phyloP scores from a whole-genome alignment of 2,329 filamentous ascomycete genomes.

The Cladosporium austrohemisphaericum region DNA sequence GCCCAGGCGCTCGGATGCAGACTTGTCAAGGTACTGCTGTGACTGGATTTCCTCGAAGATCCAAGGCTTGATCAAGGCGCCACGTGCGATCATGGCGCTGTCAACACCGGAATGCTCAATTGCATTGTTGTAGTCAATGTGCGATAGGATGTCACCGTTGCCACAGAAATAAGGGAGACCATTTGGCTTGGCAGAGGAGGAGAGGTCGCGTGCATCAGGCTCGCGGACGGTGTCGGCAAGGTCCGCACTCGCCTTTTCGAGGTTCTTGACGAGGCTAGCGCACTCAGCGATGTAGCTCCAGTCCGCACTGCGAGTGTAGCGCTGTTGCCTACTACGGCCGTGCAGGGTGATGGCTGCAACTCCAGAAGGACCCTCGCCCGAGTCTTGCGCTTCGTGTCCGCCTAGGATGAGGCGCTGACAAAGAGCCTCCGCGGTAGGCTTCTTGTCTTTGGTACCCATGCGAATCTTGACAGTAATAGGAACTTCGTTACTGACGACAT shows the following conservation, averaged over 20 bases:
- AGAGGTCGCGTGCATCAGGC: slow-evolving; percentile 68
- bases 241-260: slow-evolving; percentile 65
- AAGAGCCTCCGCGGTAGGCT: slow-evolving; percentile 74
- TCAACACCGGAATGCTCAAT: slow-evolving; percentile 77
- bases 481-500: slow-evolving; percentile 80
- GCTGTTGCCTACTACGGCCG: slow-evolving; percentile 86
- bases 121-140: slow-evolving; percentile 78
- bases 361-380: slow-evolving; percentile 68
- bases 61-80: slow-evolving; percentile 96
- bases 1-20: slow-evolving; percentile 74
- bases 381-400: slow-evolving; percentile 64
- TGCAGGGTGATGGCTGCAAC: slow-evolving; percentile 95
- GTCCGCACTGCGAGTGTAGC: slow-evolving; percentile 88
- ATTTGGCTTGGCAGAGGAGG: slow-evolving; percentile 62
- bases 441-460: slow-evolving; percentile 77
- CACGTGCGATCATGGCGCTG: slow-evolving; percentile 94
- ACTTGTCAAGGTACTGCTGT: slow-evolving; percentile 94
- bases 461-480: slow-evolving; percentile 94
- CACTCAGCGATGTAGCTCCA: slow-evolving; percentile 94
- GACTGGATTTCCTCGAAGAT: slow-evolving; percentile 93
- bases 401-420: slow-evolving; percentile 81
- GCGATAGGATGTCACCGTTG: slow-evolving; percentile 94
- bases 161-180: slow-evolving; percentile 71
- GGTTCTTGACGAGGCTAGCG: slow-evolving; percentile 73
- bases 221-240: slow-evolving; percentile 74